Evolutionary conservation across 768 basidiomycete species (phyloP), one percentile per base, ranked within the genome.

Genomic region (Boletales sp.): DNA sequence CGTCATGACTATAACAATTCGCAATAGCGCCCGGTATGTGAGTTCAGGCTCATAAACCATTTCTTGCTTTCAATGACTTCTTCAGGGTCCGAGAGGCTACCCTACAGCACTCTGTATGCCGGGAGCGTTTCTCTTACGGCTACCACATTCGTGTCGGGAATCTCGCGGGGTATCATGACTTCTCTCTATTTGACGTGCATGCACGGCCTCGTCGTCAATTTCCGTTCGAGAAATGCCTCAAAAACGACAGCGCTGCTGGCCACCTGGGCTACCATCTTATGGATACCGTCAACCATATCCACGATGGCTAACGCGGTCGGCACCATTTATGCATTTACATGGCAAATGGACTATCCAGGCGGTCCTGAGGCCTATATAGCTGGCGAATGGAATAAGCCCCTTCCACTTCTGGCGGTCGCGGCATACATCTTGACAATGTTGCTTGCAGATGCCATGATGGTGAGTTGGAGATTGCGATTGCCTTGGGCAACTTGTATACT

Each of bases 271-370:
- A 38, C 37, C 18, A 38, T 17, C 14, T 27, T 48, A 29, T 43
- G 41, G 40, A n/a, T 18, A 7, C 15, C 18, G 17, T 48, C 41
- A 37, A 48, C 31, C 12, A 3, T 43, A 1, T 41, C 24, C 2
- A 36, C 29, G 17, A 29, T 48, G 2, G 24, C 34, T n/a, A 48
- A 43, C 8, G 41, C 48, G 15, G 29, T 34, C 17, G 21, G 13
- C 18, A 8, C 5, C 12, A 19, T 48, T 5, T 42, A 48, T 11
- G 40, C 48, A 2, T 48, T 14, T 37, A 36, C 41, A 4, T 48
- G 48, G 48, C 8, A 43, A 30, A 29, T 42, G 35, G 27, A 48
- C 41, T 48, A 48, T 19, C 35, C 48, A 8, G 48, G 48, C 19
- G 48, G 41, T 15, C 48, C 41, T 19, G 14, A 3, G 14, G 27